Base-by-base conservation (phyloP, 176 grass and related monocot genomes). In the Oryza glaberrima region DNA sequence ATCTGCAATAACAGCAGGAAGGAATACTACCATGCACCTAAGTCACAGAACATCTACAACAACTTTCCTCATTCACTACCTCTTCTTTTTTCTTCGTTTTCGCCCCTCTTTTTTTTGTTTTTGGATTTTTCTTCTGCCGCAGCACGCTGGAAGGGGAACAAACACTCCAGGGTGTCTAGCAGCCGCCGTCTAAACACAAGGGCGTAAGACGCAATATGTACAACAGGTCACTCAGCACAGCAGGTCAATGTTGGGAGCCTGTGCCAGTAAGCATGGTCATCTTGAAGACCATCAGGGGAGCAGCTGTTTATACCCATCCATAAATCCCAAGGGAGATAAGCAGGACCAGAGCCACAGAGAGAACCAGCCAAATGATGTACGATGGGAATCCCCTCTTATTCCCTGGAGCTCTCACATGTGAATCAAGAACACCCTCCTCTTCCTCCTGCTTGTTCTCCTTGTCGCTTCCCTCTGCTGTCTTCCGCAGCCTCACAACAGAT, bases 301-400 rank as follows among this genome's bases (percentile, higher is more conserved):
- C 15, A 40, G 7, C n/a, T 60, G 48, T 73, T 73, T 38, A 77
- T 36, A 70, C 23, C 84, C 66, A 90, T 40, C 81, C 83, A 76
- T 82, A 90, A 2, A 86, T 51, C 48, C 82, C 87, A 67, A 91
- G 51, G 70, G 46, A 85, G 56, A 93, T 35, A 17, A 93, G 56
- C 34, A 93, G 43, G 19, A 94, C 12, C 30, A 91, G 77, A 52
- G 69, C 11, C 25, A 84, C 91, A 19, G 47, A 65, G 34, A 92
- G 77, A 90, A 86, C 66, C 63, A 83, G 73, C 87, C 82, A 95
- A 58, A 91, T 11, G 1, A 81, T 44, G 88, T 86, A 81, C 1
- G 65, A 38, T 76, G 79, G 43, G 11, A 79, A 80, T 72, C 23
- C 44, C 14, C 81, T 43, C 65, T 60, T 87, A 26, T 76, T 83